These are phyloP conservation scores for Exserohilum turcica DNA, from an alignment of 2,329 filamentous ascomycete species.

Conservation along the genomic window DNA sequence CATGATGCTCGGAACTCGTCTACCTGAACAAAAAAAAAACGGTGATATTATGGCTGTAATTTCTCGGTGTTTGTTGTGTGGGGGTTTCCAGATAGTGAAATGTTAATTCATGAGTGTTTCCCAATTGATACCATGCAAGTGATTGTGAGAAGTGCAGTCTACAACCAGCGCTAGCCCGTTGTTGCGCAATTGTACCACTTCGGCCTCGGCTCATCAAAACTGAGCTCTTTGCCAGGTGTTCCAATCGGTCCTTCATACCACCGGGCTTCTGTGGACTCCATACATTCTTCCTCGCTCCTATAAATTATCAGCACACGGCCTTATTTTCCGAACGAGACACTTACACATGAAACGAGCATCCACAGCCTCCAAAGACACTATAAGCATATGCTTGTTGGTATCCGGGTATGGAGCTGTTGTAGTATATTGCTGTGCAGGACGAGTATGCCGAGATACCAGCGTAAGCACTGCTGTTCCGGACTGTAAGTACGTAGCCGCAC, in stretches of 20 bases:
- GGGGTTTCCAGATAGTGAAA: no score
- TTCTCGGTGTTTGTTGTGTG: no score
- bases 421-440: slow-evolving; percentile 12
- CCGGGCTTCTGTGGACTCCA: neutral
- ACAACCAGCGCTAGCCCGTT: neutral
- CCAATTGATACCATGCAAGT: no score
- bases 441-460: slow-evolving; percentile 10
- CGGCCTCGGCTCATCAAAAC: slow-evolving; percentile 17
- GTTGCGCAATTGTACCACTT: slow-evolving; percentile 21
- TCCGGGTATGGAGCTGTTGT: slow-evolving; percentile 12
- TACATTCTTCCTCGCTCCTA: slow-evolving; percentile 12
- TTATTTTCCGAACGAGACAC: neutral
- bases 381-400: slow-evolving; percentile 17
- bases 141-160: no score
- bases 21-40: no score
- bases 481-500: slow-evolving; percentile 21
- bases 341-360: slow-evolving; percentile 14
- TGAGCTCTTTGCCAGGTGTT: slow-evolving; percentile 9
- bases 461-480: slow-evolving; percentile 15
- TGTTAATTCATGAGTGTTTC: no score
- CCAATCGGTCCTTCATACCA: slow-evolving; percentile 13
- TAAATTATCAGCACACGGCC: neutral
- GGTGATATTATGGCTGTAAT: no score
- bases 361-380: slow-evolving; percentile 12
- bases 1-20: no score